phyloP scores from a whole-genome alignment of 2,329 filamentous ascomycete genomes.

The Pleurostoma richardsiae region DNA sequence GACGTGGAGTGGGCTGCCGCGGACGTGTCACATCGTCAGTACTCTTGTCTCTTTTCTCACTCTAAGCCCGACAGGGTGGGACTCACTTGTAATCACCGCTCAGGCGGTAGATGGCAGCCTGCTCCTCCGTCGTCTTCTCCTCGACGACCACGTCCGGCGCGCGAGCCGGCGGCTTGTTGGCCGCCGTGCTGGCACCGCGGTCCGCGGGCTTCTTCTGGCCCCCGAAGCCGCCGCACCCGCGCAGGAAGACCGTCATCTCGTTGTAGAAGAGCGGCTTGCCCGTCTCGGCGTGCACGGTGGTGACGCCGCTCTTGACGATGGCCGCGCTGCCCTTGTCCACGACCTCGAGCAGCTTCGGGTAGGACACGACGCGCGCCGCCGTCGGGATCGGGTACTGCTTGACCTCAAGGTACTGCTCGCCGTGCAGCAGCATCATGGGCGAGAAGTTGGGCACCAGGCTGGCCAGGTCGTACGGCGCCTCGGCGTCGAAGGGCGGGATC shows the following conservation, averaged over 20 bases:
- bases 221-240: slow-evolving; percentile 85
- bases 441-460: slow-evolving; percentile 93
- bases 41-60: too few relatives aligned
- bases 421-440: slow-evolving; percentile 98
- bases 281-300: slow-evolving; percentile 77
- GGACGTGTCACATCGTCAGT: neutral
- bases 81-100: slow-evolving; percentile 83
- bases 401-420: slow-evolving; percentile 96
- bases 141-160: slow-evolving; percentile 78
- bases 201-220: slow-evolving; percentile 73
- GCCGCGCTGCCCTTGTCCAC: slow-evolving; percentile 93
- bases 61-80: neutral
- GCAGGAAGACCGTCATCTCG: slow-evolving; percentile 87
- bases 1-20: slow-evolving; percentile 75
- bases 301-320: slow-evolving; percentile 73
- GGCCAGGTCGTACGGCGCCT: slow-evolving; percentile 72
- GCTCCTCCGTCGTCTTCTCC: slow-evolving; percentile 81
- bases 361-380: slow-evolving; percentile 67
- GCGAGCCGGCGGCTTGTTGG: slow-evolving; percentile 73
- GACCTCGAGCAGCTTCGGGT: slow-evolving; percentile 82
- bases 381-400: slow-evolving; percentile 90
- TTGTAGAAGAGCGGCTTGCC: slow-evolving; percentile 96
- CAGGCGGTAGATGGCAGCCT: slow-evolving; percentile 88
- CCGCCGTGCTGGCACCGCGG: slow-evolving; percentile 73
- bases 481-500: slow-evolving; percentile 85